These are phyloP conservation scores for Fusarium cyanostomum DNA, from an alignment of 2,329 filamentous ascomycete species.

Conservation along the genomic window DNA sequence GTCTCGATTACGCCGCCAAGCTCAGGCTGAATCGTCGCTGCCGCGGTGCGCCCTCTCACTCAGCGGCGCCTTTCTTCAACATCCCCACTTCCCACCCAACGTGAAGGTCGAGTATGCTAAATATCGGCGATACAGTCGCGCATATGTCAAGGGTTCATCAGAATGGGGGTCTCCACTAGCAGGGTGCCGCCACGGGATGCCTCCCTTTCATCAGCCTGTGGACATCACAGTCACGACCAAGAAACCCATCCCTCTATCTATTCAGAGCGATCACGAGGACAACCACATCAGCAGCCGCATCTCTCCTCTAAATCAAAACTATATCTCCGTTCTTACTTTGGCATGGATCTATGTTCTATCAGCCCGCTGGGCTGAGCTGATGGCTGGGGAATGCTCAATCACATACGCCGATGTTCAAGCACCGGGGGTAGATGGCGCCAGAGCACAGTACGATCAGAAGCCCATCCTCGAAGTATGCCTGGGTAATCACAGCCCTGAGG, in stretches of 20 bases:
- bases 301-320: background rate
- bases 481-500: background rate
- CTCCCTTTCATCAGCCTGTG: background rate
- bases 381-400: background rate
- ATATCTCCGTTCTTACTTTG: background rate
- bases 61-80: background rate
- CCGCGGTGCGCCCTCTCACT: background rate
- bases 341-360: conserved; percentile 11
- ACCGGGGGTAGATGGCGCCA: background rate
- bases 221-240: background rate
- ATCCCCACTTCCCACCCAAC: background rate
- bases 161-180: background rate
- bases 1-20: background rate
- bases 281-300: background rate
- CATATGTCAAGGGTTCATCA: background rate
- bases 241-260: background rate
- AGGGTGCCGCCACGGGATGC: background rate
- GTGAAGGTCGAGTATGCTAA: background rate
- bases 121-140: background rate
- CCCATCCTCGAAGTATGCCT: background rate
- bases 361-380: conserved; percentile 4
- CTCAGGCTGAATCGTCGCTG: background rate
- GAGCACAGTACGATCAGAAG: background rate
- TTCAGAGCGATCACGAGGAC: background rate
- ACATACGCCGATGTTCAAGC: background rate